phyloP scores from a whole-genome alignment of 495 filamentous ascomycete species.

The Hyaloscypha variabilis region DNA sequence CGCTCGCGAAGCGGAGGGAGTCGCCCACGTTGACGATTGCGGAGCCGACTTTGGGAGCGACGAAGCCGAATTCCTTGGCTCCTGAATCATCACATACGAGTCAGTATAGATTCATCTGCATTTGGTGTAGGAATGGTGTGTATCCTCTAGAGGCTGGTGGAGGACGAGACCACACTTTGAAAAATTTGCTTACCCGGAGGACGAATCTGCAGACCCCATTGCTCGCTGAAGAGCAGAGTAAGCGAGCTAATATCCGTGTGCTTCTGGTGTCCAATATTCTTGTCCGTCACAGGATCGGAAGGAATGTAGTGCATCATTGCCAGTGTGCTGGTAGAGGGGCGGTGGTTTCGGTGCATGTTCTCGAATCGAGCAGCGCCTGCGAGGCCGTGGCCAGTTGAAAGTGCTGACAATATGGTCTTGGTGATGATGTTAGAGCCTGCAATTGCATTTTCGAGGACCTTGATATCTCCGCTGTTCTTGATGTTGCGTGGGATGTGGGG shows the following conservation, averaged over 20 bases:
- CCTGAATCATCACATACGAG: slow-evolving; percentile 21
- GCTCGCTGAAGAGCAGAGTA: slow-evolving; percentile 57
- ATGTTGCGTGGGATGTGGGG: slow-evolving; percentile 46
- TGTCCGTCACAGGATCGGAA: slow-evolving; percentile 39
- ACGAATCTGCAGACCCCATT: slow-evolving; percentile 60
- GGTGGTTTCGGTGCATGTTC: slow-evolving; percentile 53
- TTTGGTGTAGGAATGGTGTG: not conserved
- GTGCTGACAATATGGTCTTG: slow-evolving; percentile 51
- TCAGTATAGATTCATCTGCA: not conserved
- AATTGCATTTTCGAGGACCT: slow-evolving; percentile 47
- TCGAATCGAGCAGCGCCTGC: slow-evolving; percentile 48
- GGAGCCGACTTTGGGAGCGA: slow-evolving; percentile 48
- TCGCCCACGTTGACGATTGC: slow-evolving; percentile 62
- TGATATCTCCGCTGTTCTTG: slow-evolving; percentile 51
- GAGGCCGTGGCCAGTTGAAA: slow-evolving; percentile 49
- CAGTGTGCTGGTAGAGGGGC: slow-evolving; percentile 48
- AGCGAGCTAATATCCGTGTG: slow-evolving; percentile 63
- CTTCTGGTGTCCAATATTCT: slow-evolving; percentile 53
- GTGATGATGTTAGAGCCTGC: slow-evolving; percentile 51
- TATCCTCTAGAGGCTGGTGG: not conserved
- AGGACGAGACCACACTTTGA: not conserved
- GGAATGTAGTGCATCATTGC: slow-evolving; percentile 53
- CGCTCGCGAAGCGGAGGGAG: slow-evolving; percentile 53
- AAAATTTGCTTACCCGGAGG: slow-evolving; percentile 32
- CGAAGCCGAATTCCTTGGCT: slow-evolving; percentile 51